phyloP scores from a whole-genome alignment of 805 yeast species.

The Yarrowia sp. region DNA sequence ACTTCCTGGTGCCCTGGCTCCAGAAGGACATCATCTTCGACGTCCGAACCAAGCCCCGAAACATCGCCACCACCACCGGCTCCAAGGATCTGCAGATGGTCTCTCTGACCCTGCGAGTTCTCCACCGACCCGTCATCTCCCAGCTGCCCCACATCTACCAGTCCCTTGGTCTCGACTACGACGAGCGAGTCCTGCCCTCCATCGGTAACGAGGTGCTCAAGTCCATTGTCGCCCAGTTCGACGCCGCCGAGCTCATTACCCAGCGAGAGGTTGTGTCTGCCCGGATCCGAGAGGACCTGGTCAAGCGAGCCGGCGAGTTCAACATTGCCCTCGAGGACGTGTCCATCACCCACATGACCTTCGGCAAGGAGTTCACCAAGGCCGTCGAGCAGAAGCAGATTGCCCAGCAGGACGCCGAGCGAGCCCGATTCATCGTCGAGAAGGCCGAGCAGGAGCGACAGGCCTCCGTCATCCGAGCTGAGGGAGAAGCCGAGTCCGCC shows the following conservation, averaged over 20 bases:
- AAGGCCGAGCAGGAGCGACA: conserved; percentile 97
- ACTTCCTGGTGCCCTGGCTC: conserved; percentile 92
- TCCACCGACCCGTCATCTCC: conserved; percentile 88
- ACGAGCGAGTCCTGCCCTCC: conserved; percentile 95
- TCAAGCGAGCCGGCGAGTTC: conserved; percentile 81
- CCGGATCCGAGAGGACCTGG: conserved; percentile 81
- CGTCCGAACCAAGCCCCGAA: conserved; percentile 91
- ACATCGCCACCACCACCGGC: conserved; percentile 91
- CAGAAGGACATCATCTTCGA: conserved; percentile 89
- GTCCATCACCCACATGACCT: conserved; percentile 95
- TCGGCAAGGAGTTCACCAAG: conserved; percentile 93
- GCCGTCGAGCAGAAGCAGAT: conserved; percentile 99
- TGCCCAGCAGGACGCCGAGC: conserved; percentile 98
- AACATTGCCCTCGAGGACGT: conserved; percentile 92
- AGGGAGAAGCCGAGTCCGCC: conserved; percentile 99
- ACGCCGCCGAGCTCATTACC: conserved; percentile 95
- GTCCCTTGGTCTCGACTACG: conserved; percentile 88
- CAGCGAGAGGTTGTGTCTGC: conserved; percentile 94
- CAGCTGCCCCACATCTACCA: conserved; percentile 85
- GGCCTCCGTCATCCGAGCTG: conserved; percentile 93
- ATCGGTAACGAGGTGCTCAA: conserved; percentile 96
- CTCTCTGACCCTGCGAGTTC: conserved; percentile 83
- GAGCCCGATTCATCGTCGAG: conserved; percentile 90
- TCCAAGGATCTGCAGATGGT: conserved; percentile 97
- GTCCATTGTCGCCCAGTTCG: conserved; percentile 96